These are phyloP conservation scores for Platanthera guangdongensis DNA, from an alignment of 106 monocot species.

Conservation along the genomic window DNA sequence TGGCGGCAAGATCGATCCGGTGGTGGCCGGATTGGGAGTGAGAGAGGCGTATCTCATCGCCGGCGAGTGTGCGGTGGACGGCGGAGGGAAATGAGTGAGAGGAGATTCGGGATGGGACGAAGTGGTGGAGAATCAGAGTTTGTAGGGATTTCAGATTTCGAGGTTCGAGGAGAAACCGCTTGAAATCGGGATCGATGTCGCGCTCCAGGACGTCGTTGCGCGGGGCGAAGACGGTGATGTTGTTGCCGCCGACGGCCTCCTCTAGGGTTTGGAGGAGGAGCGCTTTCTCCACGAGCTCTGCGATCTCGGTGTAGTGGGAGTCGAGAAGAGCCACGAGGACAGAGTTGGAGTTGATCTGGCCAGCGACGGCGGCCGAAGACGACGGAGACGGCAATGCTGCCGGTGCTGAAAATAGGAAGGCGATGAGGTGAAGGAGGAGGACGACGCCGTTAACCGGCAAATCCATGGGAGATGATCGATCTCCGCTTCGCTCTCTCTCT, in stretches of 20 bases:
- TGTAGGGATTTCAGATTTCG: constrained; percentile 62
- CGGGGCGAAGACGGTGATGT: constrained; percentile 88
- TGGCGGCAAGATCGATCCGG: constrained; percentile 28
- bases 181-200: constrained; percentile 91
- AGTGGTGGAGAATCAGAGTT: constrained; percentile 51
- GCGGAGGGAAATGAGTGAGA: constrained; percentile 12
- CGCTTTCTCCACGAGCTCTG: constrained; percentile 88
- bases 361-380: neutral
- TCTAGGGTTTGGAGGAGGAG: constrained; percentile 79
- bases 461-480: neutral
- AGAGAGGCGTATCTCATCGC: constrained; percentile 31
- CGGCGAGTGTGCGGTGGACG: constrained; percentile 38
- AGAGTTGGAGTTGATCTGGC: constrained; percentile 37
- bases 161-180: constrained; percentile 83
- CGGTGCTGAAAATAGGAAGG: neutral
- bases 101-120: constrained; percentile 31
- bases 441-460: no score
- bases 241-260: constrained; percentile 58
- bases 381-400: neutral
- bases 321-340: constrained; percentile 48
- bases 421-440: neutral
- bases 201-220: constrained; percentile 81
- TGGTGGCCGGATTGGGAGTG: neutral
- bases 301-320: constrained; percentile 77
- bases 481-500: neutral